phyloP scores from a whole-genome alignment of 2,329 filamentous ascomycete genomes.

The Talaromyces amestolkiae region DNA sequence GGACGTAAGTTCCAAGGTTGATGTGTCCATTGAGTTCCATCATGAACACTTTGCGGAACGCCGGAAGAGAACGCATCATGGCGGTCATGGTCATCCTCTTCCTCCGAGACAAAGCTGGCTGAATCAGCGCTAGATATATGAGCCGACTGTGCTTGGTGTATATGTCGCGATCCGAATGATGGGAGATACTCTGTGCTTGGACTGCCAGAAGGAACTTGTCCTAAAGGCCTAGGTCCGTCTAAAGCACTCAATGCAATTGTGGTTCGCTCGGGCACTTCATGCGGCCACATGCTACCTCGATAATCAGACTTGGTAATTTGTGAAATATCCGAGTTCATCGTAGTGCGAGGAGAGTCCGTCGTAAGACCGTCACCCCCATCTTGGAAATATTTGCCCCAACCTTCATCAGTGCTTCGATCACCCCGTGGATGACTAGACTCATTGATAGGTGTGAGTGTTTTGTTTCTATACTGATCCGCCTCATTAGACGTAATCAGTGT shows the following conservation, averaged over 20 bases:
- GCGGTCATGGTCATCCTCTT: constrained; percentile 30
- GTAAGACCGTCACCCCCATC: constrained; percentile 32
- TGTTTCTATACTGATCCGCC: constrained; percentile 24
- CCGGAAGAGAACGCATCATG: constrained; percentile 30
- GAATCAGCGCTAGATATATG: constrained; percentile 46
- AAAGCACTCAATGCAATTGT: constrained; percentile 23
- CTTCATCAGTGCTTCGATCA: constrained; percentile 47
- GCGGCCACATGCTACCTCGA: constrained; percentile 43
- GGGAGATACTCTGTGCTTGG: constrained; percentile 41
- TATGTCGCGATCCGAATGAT: constrained; percentile 30
- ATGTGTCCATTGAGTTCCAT: constrained; percentile 24
- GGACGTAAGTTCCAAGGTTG: constrained; percentile 26
- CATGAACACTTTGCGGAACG: constrained; percentile 27
- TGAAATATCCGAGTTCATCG: constrained; percentile 28
- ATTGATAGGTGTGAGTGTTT: constrained; percentile 23
- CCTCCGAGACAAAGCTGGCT: constrained; percentile 38
- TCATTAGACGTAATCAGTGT: constrained; percentile 32
- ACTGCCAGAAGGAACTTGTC: constrained; percentile 41
- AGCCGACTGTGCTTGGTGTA: constrained; percentile 42
- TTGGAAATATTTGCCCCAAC: constrained; percentile 51
- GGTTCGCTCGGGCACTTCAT: constrained; percentile 19
- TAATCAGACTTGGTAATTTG: constrained; percentile 36
- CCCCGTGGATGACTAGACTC: constrained; percentile 26
- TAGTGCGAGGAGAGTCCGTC: constrained; percentile 28
- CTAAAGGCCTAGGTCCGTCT: constrained; percentile 40